phyloP scores from a whole-genome alignment of 1,139 yeast species.

The Kodamaea sp. region DNA sequence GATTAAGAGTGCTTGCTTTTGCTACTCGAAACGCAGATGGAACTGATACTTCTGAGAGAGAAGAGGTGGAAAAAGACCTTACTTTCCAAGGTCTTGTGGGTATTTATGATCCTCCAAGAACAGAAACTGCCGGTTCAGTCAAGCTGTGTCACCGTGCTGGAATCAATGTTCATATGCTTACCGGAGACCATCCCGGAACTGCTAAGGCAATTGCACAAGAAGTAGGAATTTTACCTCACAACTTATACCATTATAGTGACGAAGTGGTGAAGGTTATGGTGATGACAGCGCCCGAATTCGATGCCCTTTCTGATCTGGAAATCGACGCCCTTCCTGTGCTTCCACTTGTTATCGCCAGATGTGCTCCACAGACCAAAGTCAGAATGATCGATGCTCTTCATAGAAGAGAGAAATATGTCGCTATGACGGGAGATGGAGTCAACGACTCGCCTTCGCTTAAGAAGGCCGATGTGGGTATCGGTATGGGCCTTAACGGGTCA shows the following conservation, averaged over 20 bases:
- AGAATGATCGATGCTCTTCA: constrained; percentile 53
- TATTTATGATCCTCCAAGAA: constrained; percentile 56
- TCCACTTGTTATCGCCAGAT: constrained; percentile 47
- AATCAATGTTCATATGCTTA: constrained; percentile 52
- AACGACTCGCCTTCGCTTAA: constrained; percentile 41
- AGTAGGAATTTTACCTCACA: constrained; percentile 49
- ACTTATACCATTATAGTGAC: constrained; percentile 37
- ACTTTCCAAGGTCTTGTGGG: constrained; percentile 52
- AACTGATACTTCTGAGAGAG: constrained; percentile 20
- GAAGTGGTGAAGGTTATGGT: constrained; percentile 37
- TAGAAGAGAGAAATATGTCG: constrained; percentile 40
- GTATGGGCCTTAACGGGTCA: constrained; percentile 49
- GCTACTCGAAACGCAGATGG: constrained; percentile 26
- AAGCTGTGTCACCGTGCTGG: constrained; percentile 52
- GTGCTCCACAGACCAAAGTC: constrained; percentile 56
- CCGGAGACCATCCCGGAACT: constrained; percentile 57
- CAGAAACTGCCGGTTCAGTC: constrained; percentile 48
- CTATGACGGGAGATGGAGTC: constrained; percentile 45
- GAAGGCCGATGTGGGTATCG: constrained; percentile 43
- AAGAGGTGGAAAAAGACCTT: constrained; percentile 32
- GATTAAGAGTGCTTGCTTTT: constrained; percentile 49
- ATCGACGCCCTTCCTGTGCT: constrained; percentile 36
- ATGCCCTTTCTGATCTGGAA: constrained; percentile 30
- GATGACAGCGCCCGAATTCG: constrained; percentile 52
- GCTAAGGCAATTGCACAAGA: constrained; percentile 55